Evolutionary conservation across 345 rosid species (phyloP).

Genomic region (Clausena lansium): DNA sequence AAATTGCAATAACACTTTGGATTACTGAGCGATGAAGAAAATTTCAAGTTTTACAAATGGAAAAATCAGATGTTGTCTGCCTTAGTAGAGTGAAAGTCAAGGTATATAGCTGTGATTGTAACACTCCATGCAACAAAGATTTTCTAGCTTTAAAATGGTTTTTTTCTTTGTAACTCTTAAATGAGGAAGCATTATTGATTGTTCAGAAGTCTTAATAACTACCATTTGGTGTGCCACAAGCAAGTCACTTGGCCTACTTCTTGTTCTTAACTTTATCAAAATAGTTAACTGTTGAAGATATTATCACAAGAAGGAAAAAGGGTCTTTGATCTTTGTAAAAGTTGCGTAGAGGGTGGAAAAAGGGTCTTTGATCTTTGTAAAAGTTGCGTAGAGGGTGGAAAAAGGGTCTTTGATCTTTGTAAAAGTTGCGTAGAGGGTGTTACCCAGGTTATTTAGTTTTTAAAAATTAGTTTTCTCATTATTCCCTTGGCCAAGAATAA

Average conservation of each 20-base stretch:
- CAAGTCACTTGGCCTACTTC: background rate
- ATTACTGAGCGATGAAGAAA: background rate
- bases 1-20: background rate
- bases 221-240: background rate
- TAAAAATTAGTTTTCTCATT: conserved; percentile 1
- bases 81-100: background rate
- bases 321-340: background rate
- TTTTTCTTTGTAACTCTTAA: background rate
- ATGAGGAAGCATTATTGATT: background rate
- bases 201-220: no score
- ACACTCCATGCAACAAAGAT: background rate
- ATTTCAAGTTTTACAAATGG: background rate
- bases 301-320: background rate
- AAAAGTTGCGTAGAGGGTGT: background rate
- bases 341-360: background rate
- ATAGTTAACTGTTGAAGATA: background rate
- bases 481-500: background rate
- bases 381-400: background rate
- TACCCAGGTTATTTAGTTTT: background rate
- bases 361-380: background rate
- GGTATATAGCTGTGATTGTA: background rate
- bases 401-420: background rate
- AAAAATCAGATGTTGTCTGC: background rate
- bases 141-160: background rate
- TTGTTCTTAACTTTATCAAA: background rate